phyloP scores from a whole-genome alignment of 2,329 filamentous ascomycete species.

The Gremmenia infestans region DNA sequence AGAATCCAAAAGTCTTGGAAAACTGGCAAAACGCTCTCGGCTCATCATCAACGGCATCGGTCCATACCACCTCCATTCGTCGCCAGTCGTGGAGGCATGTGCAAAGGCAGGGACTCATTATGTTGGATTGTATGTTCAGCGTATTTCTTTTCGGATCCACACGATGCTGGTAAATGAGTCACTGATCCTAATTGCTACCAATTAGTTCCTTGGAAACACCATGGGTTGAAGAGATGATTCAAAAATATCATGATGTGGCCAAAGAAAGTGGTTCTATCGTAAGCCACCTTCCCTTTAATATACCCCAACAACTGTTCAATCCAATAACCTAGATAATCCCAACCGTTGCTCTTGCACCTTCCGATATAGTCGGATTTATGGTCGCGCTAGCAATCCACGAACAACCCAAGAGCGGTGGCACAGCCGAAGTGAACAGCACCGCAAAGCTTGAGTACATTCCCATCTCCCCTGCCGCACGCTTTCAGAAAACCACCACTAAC shows the following conservation, averaged over 20 bases:
- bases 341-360: constrained; percentile 4
- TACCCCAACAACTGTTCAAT: background rate
- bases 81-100: constrained; percentile 59
- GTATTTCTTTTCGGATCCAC: background rate
- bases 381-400: constrained; percentile 1
- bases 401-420: background rate
- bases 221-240: constrained; percentile 10
- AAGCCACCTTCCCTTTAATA: background rate
- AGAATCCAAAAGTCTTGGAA: constrained; percentile 2
- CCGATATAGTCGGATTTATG: constrained; percentile 3
- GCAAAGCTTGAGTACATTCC: constrained; percentile 2
- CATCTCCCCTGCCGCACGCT: background rate
- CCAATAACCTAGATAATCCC: constrained; percentile 6
- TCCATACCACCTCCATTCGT: constrained; percentile 60
- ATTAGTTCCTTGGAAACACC: constrained; percentile 10
- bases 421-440: constrained; percentile 6
- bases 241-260: constrained; percentile 5
- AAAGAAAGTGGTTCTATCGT: constrained; percentile 5
- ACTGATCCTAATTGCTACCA: background rate
- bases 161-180: too few relatives aligned
- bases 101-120: constrained; percentile 62
- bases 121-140: constrained; percentile 47
- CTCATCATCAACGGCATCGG: constrained; percentile 58
- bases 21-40: constrained; percentile 35
- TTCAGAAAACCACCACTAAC: background rate